Evolutionary conservation across 306 rosid genomes (phyloP).

Genomic region (Begonia loranthoides): DNA sequence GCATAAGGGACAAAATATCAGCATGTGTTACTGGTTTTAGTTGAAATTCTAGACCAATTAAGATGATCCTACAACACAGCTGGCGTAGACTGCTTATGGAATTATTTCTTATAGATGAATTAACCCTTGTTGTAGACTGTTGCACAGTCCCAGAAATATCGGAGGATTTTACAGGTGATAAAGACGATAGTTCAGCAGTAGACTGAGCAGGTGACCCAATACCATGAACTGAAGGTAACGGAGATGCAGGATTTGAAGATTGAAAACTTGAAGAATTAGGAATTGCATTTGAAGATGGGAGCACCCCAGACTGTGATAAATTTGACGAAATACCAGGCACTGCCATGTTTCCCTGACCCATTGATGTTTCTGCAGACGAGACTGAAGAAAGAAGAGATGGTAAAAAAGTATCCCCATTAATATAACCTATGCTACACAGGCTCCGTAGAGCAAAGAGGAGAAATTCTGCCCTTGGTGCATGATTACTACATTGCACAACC

Average conservation of each 20-base stretch:
- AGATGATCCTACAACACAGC: slow-evolving; percentile 87
- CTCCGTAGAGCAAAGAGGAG: slow-evolving; percentile 73
- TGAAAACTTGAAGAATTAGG: slow-evolving; percentile 58
- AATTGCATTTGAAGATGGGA: slow-evolving; percentile 42
- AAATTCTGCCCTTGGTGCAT: slow-evolving; percentile 84
- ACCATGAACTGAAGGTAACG: slow-evolving; percentile 64
- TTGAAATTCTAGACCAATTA: slow-evolving; percentile 64
- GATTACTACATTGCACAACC: slow-evolving; percentile 79
- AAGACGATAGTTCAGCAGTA: slow-evolving; percentile 44
- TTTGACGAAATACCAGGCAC: slow-evolving; percentile 43
- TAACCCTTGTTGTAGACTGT: slow-evolving; percentile 39
- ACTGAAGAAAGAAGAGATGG: slow-evolving; percentile 80
- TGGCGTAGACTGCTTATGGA: slow-evolving; percentile 93
- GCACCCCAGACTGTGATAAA: slow-evolving; percentile 61
- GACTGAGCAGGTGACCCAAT: slow-evolving; percentile 85
- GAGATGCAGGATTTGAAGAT: slow-evolving; percentile 86
- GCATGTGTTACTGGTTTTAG: slow-evolving; percentile 77
- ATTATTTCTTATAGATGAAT: slow-evolving; percentile 48
- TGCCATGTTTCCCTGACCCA: slow-evolving; percentile 58
- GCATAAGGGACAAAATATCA: slow-evolving; percentile 75
- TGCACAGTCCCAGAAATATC: slow-evolving; percentile 49
- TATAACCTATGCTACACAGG: slow-evolving; percentile 59
- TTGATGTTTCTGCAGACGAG: slow-evolving; percentile 52
- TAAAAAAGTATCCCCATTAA: slow-evolving; percentile 84
- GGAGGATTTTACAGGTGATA: slow-evolving; percentile 76